Evolutionary conservation across 345 rosid species (phyloP), one percentile per base, ranked within the genome.

Genomic region (Linum tenue): DNA sequence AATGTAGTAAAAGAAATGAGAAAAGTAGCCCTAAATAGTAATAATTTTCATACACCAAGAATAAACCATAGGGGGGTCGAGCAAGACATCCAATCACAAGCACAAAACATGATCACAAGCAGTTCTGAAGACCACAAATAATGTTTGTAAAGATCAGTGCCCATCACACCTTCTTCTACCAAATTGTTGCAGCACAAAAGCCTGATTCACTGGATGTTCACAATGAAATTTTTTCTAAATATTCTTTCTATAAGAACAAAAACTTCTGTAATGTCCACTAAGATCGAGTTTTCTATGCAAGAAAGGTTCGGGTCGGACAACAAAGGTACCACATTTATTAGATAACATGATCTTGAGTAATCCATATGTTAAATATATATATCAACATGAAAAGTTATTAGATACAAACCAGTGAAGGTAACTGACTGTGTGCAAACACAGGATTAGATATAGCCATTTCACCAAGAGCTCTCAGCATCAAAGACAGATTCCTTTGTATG

Each of bases 361-460:
- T 61, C 7, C 5, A 64, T 64, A 50, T 1, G 5, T 40, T 31
- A 5, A 7, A 43, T 3, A 55, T 1, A 55, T 1, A 6, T 16
- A 56, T 37, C 7, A 15, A 35, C 51, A 38, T 7, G 69, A 39
- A 62, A 50, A 22, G 37, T 38, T 58, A 57, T 42, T 36, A 38
- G 74, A 51, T n/a, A 80, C 90, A 36, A 72, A 94, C 99, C 99
- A 94, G 80, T 55, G 83, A 83, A 60, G 88, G 89, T 75, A 94
- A 81, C 71, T 88, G 95, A 73, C 99, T 85, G 83, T 94, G 99
- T 31, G 95, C 91, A 79, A 88, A 94, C 63, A 94, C 79, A 56
- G 95, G 95, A 80, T 90, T 94, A 56, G 96, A 87, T 62, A 84
- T 69, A 53, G 96, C 79, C 89, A 94, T 86, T 74, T 88, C 96